Conservation (phyloP, 2,329 filamentous ascomycete genomes). For the Fusarium transvaalense region DNA sequence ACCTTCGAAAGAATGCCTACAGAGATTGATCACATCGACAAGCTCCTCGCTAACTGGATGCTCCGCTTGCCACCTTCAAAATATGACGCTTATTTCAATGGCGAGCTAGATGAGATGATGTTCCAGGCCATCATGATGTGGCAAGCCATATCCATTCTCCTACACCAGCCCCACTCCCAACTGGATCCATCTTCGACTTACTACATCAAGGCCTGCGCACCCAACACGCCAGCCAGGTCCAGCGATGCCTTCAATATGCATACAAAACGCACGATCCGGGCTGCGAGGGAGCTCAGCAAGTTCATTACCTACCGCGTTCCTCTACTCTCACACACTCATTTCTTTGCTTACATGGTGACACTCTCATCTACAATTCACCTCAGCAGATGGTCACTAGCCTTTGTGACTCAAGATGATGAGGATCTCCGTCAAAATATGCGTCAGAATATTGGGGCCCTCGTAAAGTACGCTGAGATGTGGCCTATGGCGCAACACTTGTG, state of each 20-base stretch:
- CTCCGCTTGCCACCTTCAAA: slow-evolving; percentile 10
- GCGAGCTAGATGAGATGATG: slow-evolving; percentile 7
- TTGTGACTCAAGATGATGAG: slow-evolving; percentile 6
- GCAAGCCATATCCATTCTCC: slow-evolving; percentile 8
- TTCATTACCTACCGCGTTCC: not conserved
- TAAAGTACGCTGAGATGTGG: slow-evolving; percentile 6
- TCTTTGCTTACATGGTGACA: slow-evolving; percentile 18
- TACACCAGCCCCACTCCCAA: slow-evolving; percentile 13
- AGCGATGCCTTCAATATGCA: slow-evolving; percentile 5
- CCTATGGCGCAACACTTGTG: slow-evolving; percentile 3
- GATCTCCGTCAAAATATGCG: slow-evolving; percentile 8
- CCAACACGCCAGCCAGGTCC: not conserved
- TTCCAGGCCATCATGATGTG: slow-evolving; percentile 20
- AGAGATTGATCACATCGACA: not conserved
- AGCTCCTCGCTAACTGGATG: slow-evolving; percentile 12
- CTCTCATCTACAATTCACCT: slow-evolving; percentile 17
- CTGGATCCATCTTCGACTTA: slow-evolving; percentile 6
- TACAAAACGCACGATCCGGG: slow-evolving; percentile 6
- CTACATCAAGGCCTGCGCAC: slow-evolving; percentile 2
- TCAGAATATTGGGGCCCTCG: not conserved
- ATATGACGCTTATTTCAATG: not conserved
- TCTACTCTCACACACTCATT: slow-evolving; percentile 1
- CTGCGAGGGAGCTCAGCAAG: slow-evolving; percentile 11
- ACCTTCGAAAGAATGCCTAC: not conserved
- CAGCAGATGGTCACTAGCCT: slow-evolving; percentile 7